Evolutionary conservation across 805 yeast genomes (phyloP).

Genomic region (Cyberlindnera maclurae): DNA sequence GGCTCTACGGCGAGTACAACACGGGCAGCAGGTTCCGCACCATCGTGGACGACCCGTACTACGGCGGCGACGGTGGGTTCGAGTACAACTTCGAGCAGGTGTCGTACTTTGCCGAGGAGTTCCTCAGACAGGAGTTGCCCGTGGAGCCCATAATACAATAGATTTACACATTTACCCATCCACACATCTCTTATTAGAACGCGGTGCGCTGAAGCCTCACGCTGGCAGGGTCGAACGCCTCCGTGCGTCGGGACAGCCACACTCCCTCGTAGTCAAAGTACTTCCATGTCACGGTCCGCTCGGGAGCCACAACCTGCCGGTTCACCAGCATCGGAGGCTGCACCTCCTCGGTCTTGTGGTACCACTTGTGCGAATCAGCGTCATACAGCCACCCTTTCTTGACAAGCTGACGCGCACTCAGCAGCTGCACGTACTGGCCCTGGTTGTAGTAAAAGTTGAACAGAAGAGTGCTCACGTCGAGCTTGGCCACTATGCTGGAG

Average conservation of each 20-base stretch:
- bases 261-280: slow-evolving; percentile 78
- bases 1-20: slow-evolving; percentile 78
- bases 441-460: slow-evolving; percentile 84
- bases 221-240: slow-evolving; percentile 37
- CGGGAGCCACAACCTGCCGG: slow-evolving; percentile 30
- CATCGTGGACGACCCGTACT: slow-evolving; percentile 86
- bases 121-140: slow-evolving; percentile 45
- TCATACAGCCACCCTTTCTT: slow-evolving; percentile 81
- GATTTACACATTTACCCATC: not conserved
- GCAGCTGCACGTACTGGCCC: slow-evolving; percentile 62
- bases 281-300: slow-evolving; percentile 51
- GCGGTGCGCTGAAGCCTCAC: slow-evolving; percentile 16
- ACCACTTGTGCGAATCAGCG: slow-evolving; percentile 72
- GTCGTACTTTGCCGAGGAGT: slow-evolving; percentile 64
- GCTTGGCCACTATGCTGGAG: slow-evolving; percentile 52
- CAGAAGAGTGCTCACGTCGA: slow-evolving; percentile 83
- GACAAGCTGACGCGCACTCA: slow-evolving; percentile 74
- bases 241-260: slow-evolving; percentile 57
- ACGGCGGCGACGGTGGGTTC: slow-evolving; percentile 81
- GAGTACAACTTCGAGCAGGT: slow-evolving; percentile 73
- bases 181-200: slow-evolving; percentile 4
- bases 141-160: not conserved
- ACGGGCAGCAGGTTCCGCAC: slow-evolving; percentile 40
- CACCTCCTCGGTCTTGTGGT: slow-evolving; percentile 51
- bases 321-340: slow-evolving; percentile 17